Base-by-base conservation (phyloP, 129 eudicot species). In the Chrysanthemum makinoi region DNA sequence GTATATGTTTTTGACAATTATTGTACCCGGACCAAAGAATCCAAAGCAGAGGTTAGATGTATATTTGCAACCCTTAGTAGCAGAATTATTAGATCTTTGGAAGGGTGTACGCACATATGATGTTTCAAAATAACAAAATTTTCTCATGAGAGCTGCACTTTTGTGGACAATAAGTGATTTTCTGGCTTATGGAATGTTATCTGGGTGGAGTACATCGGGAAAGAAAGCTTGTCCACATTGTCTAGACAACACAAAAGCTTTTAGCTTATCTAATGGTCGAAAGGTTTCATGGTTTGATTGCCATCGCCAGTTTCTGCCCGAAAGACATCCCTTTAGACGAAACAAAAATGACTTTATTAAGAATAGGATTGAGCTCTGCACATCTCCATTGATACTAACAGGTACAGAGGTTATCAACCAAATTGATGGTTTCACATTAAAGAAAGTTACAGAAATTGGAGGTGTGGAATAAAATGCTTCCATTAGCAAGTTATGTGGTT, bases 221-320 rank as follows among this genome's bases (percentile, higher is more conserved):
- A 16, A 10, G 57, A 16, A 52, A 16, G 57, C 57, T 52, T 52
- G 57, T 52, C 57, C 57, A 52, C 10, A 52, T 52, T 52, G 57
- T 52, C 13, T 52, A 16, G 57, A 52, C 16, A 52, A 52, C 16
- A 10, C 57, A 52, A 52, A 52, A 52, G 57, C 57, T 14, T 52
- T 9, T 52, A 52, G 57, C 16, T 52, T 52, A 52, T 52, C 57
- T 52, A 52, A 52, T 0, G 33, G 62, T 57, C 48, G 33, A n/a
- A 35, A 35, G n/a, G 33, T 35, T 55, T 52, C 44, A 3, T 48
- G 30, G 55, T 80, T 80, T 70, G 81, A 70, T 20, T 68, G 71
- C 57, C 84, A 69, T 64, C 67, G 62, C 4, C 15, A 13, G 11
- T 79, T 79, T 16, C 56, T 79, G 6, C 66, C 57, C 0, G 1